These are phyloP conservation scores for Sedum album DNA, from an alignment of 164 flowering plant genomes.

Conservation along the genomic window DNA sequence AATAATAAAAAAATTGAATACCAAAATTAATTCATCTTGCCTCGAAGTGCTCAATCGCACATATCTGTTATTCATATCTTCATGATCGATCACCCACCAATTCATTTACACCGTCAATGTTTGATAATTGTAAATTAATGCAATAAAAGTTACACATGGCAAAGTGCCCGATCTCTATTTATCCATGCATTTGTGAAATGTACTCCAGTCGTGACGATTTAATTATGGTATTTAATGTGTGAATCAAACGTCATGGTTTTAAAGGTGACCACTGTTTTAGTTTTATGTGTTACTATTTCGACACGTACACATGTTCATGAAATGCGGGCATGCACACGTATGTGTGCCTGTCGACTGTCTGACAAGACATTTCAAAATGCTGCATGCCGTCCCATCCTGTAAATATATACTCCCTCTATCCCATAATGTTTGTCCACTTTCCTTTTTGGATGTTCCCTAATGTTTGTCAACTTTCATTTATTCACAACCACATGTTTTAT, in stretches of 20 bases:
- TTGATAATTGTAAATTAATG: no score
- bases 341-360: not conserved
- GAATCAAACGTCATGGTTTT: not conserved
- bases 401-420: no score
- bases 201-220: no score
- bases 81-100: not conserved
- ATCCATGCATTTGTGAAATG: no score
- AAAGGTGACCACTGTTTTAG: not conserved
- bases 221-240: no score
- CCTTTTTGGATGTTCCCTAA: no score
- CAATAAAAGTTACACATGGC: no score
- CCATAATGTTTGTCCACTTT: no score
- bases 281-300: not conserved
- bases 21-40: not conserved
- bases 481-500: no score
- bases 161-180: no score
- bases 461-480: no score
- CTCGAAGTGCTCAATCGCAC: not conserved
- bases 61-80: not conserved
- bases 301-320: conserved; percentile 1
- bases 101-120: no score
- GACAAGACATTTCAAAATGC: not conserved
- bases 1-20: not conserved
- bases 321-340: not conserved
- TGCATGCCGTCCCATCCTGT: not conserved